Base-by-base conservation (phyloP, 2,329 filamentous ascomycete genomes). In the Phialophora macrospora region DNA sequence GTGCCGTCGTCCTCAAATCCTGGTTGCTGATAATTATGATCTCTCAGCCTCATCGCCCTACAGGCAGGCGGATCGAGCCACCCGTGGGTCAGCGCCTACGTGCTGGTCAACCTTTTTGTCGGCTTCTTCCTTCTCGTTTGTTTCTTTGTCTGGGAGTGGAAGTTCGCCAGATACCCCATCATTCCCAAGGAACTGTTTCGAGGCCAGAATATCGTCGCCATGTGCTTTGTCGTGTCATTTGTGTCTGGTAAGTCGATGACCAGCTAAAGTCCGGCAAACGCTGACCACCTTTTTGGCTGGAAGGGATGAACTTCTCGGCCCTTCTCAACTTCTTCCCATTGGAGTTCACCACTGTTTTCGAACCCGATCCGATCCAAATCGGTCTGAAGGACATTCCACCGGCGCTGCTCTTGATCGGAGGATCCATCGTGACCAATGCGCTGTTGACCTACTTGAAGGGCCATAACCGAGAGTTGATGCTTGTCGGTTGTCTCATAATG, bases 131-230 rank as follows among this genome's bases (percentile, higher is more conserved):
- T 58, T 12, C 5, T 58, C 9, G 55, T 58, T 6, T 38, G 17
- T 5, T 58, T 58, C 22, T 46, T 46, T 38, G 3, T 58, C 22
- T 58, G 55, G 55, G 55, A 58, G 11, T 44, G 32, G 32, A 58
- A 58, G 24, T 58, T 58, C 17, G 55, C 55, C 38, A 28, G 24
- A 28, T 58, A 44, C 17, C 55, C 55, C 38, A 58, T 58, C 20
- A 44, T 58, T 9, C 55, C 55, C 22, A 44, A 41, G 55, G 55
- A 58, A 11, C 7, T 44, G 38, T 41, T 46, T 17, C 32, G 26
- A 17, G 55, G 55, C 26, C 55, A 58, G 22, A 46, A 34, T 9
- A 58, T 46, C 44, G 17, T 48, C 44, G 20, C 44, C 17, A 48
- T 48, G 44, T n/a, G 17, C 20, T 22, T 48, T 48, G 9, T 30